These are phyloP conservation scores for Cutaneotrichosporon dermatis DNA, from an alignment of 1,284 basidiomycete genomes.

Conservation along the genomic window DNA sequence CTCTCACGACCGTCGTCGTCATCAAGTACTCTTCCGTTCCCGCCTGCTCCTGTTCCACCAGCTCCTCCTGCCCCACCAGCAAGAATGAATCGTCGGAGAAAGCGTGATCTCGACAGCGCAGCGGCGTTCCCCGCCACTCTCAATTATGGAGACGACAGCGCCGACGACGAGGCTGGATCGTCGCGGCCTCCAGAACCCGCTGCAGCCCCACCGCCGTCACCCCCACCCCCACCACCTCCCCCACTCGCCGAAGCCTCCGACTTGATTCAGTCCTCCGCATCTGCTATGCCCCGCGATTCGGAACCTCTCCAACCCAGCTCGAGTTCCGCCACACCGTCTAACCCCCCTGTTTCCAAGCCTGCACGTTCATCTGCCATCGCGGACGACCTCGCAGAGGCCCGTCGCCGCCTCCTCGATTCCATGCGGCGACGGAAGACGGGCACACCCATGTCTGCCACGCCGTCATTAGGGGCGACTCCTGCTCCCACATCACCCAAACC, in stretches of 20 bases:
- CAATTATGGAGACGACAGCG: constrained; percentile 25
- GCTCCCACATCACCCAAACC: neutral
- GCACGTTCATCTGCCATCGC: constrained; percentile 9
- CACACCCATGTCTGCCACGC: neutral
- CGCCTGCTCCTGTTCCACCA: neutral
- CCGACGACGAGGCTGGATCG: neutral
- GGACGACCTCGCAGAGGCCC: constrained; percentile 28
- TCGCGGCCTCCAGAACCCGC: neutral
- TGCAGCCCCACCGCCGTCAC: neutral
- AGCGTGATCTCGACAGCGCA: constrained; percentile 12
- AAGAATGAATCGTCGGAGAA: neutral
- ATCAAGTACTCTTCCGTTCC: too few species aligned
- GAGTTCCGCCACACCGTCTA: too few species aligned
- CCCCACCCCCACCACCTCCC: neutral
- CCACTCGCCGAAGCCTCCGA: neutral
- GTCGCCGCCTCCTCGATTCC: constrained; percentile 33
- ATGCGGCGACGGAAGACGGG: constrained; percentile 21
- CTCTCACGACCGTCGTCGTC: neutral
- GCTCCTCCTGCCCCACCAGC: neutral
- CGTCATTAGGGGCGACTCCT: neutral
- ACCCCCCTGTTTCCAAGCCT: neutral
- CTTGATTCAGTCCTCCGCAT: too few species aligned
- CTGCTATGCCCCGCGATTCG: too few species aligned
- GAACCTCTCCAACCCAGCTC: too few species aligned
- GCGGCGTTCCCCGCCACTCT: constrained; percentile 5